Evolutionary conservation across 202 grass and related monocot genomes (phyloP), one percentile per base, ranked within the genome.

Genomic region (Miscanthus sacchariflorus): DNA sequence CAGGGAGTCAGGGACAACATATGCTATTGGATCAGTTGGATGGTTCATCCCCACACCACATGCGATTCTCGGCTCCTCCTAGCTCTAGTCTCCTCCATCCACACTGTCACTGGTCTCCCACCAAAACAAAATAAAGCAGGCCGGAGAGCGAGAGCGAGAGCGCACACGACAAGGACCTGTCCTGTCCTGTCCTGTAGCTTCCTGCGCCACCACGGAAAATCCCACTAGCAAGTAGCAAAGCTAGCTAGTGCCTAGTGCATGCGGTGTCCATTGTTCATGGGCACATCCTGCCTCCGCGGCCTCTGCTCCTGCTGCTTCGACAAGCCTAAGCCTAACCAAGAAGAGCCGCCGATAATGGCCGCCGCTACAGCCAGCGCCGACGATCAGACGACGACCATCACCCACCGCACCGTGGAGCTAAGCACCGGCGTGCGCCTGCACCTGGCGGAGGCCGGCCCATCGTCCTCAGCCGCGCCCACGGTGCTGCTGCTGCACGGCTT

Each of bases 401-500:
- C 88, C 78, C 95, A 98, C 56, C 88, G 95, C 63, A 91, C 68
- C 27, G 76, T 98, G 45, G 84, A 88, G 17, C 75, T 90, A 56
- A 89, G 88, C 68, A 28, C 39, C 11, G 88, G 95, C 28, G 59
- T 97, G 77, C 83, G 74, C 30, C 78, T 97, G 77, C 95, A 97
- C 82, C 73, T 97, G 12, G 95, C 95, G 64, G 95, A 97, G 89
- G 87, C 89, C n/a, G 95, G 95, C 6, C 82, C 83, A 2, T 0
- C 59, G 1, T n/a, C 27, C 0, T 6, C 52, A 0, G 81, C 75
- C 11, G 70, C 85, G 12, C 87, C 93, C 0, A 17, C 81, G 14
- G 91, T 93, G 84, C 83, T 98, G 66, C 70, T 98, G 35, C 56
- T 98, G 36, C 95, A 98, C 80, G 95, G 95, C 40, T 98, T 98